A percentile compares a stretch with the other conserved stretches of the same genome.
Conservation (phyloP, 805 yeast species). For the Hanseniaspora osmophila region DNA sequence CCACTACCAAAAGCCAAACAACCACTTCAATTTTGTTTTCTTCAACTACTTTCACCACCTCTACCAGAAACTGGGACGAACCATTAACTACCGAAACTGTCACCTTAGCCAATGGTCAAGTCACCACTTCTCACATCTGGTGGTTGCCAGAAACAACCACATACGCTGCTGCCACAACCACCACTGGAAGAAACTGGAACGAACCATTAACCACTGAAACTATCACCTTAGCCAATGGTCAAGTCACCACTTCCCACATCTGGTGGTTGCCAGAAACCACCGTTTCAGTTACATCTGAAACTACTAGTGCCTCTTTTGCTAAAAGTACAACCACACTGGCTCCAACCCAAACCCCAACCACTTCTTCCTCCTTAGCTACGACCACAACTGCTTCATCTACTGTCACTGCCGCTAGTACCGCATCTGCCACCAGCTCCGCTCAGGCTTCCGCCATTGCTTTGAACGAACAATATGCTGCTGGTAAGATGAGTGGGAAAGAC, state of each 20-base stretch:
- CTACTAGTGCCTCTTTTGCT: background rate
- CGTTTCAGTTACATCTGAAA: conserved; percentile 2
- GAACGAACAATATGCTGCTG: conserved; percentile 28
- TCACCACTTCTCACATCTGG: conserved; percentile 5
- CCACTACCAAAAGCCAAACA: conserved; percentile 3
- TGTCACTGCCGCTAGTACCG: conserved; percentile 4
- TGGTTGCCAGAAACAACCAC: conserved; percentile 6
- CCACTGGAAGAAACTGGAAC: conserved; percentile 4
- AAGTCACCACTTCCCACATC: conserved; percentile 3
- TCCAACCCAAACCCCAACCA: conserved; percentile 1
- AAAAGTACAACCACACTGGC: conserved; percentile 6
- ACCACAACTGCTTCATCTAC: conserved; percentile 4
- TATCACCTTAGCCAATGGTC: conserved; percentile 2
- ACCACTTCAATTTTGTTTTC: conserved; percentile 1
- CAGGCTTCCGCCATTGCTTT: conserved; percentile 16
- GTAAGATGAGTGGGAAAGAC: conserved; percentile 29
- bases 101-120: conserved; percentile 4
- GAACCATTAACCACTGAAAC: conserved; percentile 5
- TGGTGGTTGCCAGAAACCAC: conserved; percentile 7
- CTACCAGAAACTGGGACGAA: conserved; percentile 5
- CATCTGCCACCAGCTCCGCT: conserved; percentile 7
- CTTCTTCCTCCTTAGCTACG: conserved; percentile 4
- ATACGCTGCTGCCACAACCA: conserved; percentile 5
- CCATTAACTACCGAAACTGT: conserved; percentile 3
- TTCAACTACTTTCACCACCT: background rate